phyloP scores from a whole-genome alignment of 23 red algal genomes.

The Gracilaria caudata region DNA sequence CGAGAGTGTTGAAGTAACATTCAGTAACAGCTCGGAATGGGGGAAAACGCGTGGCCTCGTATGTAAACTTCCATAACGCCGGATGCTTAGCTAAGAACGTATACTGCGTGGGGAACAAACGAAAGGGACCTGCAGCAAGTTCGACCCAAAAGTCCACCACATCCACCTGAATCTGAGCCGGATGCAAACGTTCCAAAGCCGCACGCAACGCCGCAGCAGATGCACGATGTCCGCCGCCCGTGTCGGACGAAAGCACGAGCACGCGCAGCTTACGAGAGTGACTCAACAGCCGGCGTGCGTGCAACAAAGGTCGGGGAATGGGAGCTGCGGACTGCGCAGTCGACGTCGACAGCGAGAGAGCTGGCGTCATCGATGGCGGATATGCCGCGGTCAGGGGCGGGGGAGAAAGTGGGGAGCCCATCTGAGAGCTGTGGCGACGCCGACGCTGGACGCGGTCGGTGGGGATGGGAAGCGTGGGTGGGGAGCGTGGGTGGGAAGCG shows the following conservation, averaged over 20 bases:
- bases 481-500: no score
- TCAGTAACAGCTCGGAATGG: constrained; percentile 71
- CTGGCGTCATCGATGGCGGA: neutral
- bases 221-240: constrained; percentile 89
- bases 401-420: neutral
- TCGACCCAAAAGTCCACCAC: constrained; percentile 90
- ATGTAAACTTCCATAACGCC: constrained; percentile 80
- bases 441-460: no score
- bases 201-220: constrained; percentile 81
- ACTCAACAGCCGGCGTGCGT: constrained; percentile 20
- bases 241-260: constrained; percentile 75
- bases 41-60: constrained; percentile 69
- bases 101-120: constrained; percentile 78
- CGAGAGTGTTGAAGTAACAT: constrained; percentile 58
- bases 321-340: neutral
- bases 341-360: neutral
- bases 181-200: constrained; percentile 75
- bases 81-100: constrained; percentile 83
- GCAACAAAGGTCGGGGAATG: neutral
- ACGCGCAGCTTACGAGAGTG: constrained; percentile 59
- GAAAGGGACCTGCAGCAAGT: constrained; percentile 71
- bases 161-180: constrained; percentile 44
- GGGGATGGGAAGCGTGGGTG: no score
- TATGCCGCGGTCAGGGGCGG: neutral
- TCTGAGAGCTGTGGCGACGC: no score